These are phyloP conservation scores for Capsicum pubescens DNA, from an alignment of 257 asterid species.

Conservation along the genomic window DNA sequence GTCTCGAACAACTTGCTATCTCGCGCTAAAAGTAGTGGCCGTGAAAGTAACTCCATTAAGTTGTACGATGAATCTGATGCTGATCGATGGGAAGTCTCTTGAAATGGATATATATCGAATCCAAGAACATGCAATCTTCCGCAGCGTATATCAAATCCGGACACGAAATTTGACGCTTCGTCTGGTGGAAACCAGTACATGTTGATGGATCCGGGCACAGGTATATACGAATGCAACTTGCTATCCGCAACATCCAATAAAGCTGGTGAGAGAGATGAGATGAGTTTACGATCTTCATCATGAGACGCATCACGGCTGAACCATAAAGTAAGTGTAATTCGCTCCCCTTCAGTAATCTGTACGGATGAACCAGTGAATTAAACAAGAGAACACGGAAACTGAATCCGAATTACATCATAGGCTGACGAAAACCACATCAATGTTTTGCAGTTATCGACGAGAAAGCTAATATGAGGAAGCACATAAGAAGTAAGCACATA, in stretches of 20 bases:
- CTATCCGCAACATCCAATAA: constrained; percentile 33
- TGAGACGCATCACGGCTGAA: constrained; percentile 79
- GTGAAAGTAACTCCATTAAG: constrained; percentile 50
- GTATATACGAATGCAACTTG: constrained; percentile 46
- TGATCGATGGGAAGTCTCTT: constrained; percentile 31
- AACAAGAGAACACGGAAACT: not conserved
- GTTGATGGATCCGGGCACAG: constrained; percentile 61
- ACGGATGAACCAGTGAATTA: constrained; percentile 3
- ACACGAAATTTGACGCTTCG: constrained; percentile 61
- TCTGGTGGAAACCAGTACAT: constrained; percentile 98
- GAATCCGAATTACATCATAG: not conserved
- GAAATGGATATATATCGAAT: constrained; percentile 52
- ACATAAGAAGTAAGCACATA: not conserved
- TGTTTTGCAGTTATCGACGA: not conserved
- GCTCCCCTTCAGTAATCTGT: constrained; percentile 83
- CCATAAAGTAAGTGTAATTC: constrained; percentile 90
- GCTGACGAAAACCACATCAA: not conserved
- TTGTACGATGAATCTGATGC: constrained; percentile 44
- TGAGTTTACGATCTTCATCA: constrained; percentile 81
- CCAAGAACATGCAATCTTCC: constrained; percentile 79
- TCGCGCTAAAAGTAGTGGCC: constrained; percentile 54
- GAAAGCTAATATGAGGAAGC: not conserved
- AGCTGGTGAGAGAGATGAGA: constrained; percentile 56
- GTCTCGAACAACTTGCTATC: constrained; percentile 53
- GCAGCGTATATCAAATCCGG: constrained; percentile 80